Conservation (phyloP, 257 asterid genomes). For the Nicotiana undulata region DNA sequence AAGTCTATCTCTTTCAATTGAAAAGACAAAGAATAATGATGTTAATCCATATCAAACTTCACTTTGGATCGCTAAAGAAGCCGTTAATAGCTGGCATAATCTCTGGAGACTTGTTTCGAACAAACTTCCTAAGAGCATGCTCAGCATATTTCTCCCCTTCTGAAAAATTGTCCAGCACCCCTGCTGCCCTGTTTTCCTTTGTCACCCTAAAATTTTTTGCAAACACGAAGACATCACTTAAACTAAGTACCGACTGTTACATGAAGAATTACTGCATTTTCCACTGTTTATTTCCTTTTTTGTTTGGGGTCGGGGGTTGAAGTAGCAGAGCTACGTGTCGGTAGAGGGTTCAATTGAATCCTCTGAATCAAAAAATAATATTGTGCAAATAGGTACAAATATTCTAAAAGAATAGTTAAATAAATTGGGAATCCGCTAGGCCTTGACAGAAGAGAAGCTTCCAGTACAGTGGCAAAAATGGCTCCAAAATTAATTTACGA, state of each 20-base stretch:
- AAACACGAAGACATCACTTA: neutral
- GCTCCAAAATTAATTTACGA: neutral
- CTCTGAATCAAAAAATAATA: neutral
- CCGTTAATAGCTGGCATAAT: conserved; percentile 69
- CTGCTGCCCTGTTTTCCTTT: conserved; percentile 77
- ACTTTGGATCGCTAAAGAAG: conserved; percentile 54
- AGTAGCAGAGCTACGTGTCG: neutral
- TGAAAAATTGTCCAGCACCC: conserved; percentile 57
- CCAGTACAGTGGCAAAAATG: neutral
- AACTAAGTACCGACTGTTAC: neutral
- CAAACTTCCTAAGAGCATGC: conserved; percentile 62
- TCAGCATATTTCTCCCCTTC: conserved; percentile 73
- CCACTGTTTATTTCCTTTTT: too few species aligned
- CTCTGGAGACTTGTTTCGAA: conserved; percentile 56
- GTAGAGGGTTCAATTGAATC: neutral
- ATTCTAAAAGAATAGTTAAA: neutral
- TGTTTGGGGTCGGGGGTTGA: too few species aligned
- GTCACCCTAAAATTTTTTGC: conserved; percentile 43
- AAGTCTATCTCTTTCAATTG: neutral
- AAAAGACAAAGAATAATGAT: conserved; percentile 1
- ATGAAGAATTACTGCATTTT: neutral
- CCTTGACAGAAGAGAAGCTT: neutral
- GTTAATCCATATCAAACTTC: neutral
- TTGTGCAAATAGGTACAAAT: neutral
- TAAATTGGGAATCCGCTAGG: neutral